These are phyloP conservation scores for Discostella stelligera DNA, from an alignment of 352 stramenopile genomes.

Conservation along the genomic window DNA sequence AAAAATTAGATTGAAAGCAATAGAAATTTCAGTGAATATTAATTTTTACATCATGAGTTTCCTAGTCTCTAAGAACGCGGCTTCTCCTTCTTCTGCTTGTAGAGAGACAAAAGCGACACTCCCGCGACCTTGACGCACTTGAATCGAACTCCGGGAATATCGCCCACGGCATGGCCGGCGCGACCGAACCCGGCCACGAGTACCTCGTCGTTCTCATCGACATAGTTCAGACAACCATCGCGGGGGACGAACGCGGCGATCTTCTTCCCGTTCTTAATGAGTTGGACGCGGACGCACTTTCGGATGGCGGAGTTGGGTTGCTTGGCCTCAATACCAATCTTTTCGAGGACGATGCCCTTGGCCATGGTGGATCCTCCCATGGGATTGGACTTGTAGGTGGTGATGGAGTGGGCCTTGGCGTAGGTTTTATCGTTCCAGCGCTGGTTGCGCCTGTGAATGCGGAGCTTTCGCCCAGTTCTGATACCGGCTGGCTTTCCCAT, in stretches of 20 bases:
- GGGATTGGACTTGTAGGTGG: conserved; percentile 99
- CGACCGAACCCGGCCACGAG: conserved; percentile 99
- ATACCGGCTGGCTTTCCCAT: conserved; percentile 98
- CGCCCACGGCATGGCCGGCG: conserved; percentile 98
- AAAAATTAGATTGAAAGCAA: no score
- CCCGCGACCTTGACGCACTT: conserved; percentile 99
- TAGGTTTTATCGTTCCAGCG: conserved; percentile 94
- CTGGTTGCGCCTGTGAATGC: conserved; percentile 96
- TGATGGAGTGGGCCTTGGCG: conserved; percentile 99
- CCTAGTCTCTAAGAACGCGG: conserved; percentile 87
- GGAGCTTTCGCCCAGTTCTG: conserved; percentile 98
- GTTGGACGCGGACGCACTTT: conserved; percentile 99
- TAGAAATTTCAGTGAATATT: neutral
- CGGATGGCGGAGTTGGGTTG: conserved; percentile 99
- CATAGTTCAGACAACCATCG: conserved; percentile 99
- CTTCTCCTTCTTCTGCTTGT: conserved; percentile 99
- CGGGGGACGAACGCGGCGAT: conserved; percentile 99
- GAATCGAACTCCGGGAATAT: conserved; percentile 99
- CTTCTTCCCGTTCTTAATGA: conserved; percentile 99
- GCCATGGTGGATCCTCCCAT: conserved; percentile 99
- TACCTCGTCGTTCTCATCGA: conserved; percentile 99
- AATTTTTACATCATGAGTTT: conserved; percentile 2
- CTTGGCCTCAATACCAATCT: conserved; percentile 99
- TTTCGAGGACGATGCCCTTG: conserved; percentile 99
- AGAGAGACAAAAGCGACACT: conserved; percentile 98